phyloP scores from a whole-genome alignment of 345 rosid genomes.

The Corchorus olitorius region DNA sequence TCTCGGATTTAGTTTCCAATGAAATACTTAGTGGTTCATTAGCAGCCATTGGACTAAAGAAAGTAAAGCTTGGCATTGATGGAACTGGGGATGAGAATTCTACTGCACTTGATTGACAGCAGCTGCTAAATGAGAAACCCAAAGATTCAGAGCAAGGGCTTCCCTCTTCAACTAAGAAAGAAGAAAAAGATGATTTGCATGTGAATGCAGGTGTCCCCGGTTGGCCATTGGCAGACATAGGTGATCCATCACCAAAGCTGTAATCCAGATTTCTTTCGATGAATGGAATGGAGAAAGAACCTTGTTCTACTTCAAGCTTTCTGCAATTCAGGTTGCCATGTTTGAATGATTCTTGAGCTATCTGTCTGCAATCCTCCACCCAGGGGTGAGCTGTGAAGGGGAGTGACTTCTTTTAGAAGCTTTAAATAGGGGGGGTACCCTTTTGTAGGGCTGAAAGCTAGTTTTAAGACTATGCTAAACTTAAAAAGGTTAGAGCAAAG shows the following conservation, averaged over 20 bases:
- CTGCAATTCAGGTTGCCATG: slow-evolving; percentile 33
- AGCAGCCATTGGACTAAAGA: slow-evolving; percentile 48
- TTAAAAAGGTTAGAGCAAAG: not conserved
- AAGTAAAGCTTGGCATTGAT: slow-evolving; percentile 74
- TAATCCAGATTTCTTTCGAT: slow-evolving; percentile 51
- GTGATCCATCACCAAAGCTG: slow-evolving; percentile 54
- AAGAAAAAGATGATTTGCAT: slow-evolving; percentile 60
- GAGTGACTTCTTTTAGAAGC: not conserved
- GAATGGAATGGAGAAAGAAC: slow-evolving; percentile 43
- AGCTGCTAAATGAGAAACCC: slow-evolving; percentile 61
- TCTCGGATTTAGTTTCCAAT: not conserved
- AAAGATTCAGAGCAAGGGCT: slow-evolving; percentile 32
- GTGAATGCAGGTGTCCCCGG: slow-evolving; percentile 37
- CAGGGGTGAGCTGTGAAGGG: slow-evolving; percentile 66
- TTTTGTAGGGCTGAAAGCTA: too few species aligned
- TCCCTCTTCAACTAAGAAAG: slow-evolving; percentile 38
- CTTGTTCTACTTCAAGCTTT: slow-evolving; percentile 43
- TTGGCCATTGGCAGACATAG: slow-evolving; percentile 19
- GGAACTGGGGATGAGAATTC: slow-evolving; percentile 45
- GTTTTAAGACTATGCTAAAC: too few species aligned
- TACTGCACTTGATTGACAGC: slow-evolving; percentile 35
- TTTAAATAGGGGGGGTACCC: not conserved
- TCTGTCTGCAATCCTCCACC: slow-evolving; percentile 53
- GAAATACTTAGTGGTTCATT: slow-evolving; percentile 25
- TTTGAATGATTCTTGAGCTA: slow-evolving; percentile 35